These are phyloP conservation scores for Clonostachys chloroleuca DNA, from an alignment of 2,329 filamentous ascomycete species.

Conservation along the genomic window DNA sequence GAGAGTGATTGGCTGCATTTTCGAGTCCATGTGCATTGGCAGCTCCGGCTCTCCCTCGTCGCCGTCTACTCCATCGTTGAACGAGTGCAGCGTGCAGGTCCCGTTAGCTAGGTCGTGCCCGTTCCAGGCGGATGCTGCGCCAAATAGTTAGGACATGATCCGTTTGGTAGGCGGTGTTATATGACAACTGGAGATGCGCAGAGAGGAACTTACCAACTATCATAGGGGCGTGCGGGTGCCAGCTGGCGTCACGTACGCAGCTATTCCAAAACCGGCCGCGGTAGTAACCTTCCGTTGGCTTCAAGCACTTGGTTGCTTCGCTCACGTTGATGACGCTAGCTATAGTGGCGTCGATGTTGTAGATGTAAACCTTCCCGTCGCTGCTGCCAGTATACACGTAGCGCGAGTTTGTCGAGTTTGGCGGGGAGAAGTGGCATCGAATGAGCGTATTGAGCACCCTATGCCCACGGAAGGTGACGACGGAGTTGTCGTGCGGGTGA, in stretches of 20 bases:
- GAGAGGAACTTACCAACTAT: conserved; percentile 52
- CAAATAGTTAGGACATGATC: conserved; percentile 6
- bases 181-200: background rate
- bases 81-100: conserved; percentile 74
- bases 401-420: conserved; percentile 77
- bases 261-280: conserved; percentile 59
- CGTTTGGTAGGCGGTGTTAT: too few relatives aligned
- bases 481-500: conserved; percentile 79
- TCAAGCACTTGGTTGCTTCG: conserved; percentile 59
- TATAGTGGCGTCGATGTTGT: conserved; percentile 86
- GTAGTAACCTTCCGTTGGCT: conserved; percentile 50
- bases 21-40: conserved; percentile 55
- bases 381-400: conserved; percentile 93
- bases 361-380: conserved; percentile 86
- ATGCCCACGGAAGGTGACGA: conserved; percentile 93
- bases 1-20: conserved; percentile 34
- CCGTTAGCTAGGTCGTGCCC: conserved; percentile 69
- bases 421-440: conserved; percentile 90
- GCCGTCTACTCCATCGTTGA: conserved; percentile 57
- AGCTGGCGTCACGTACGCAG: conserved; percentile 82
- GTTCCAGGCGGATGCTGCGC: conserved; percentile 74
- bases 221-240: conserved; percentile 82
- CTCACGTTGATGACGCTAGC: conserved; percentile 76
- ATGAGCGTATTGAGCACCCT: conserved; percentile 86
- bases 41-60: conserved; percentile 59